phyloP scores from a whole-genome alignment of 192 early-diverging fungal genomes.

The Coemansia pectinata region DNA sequence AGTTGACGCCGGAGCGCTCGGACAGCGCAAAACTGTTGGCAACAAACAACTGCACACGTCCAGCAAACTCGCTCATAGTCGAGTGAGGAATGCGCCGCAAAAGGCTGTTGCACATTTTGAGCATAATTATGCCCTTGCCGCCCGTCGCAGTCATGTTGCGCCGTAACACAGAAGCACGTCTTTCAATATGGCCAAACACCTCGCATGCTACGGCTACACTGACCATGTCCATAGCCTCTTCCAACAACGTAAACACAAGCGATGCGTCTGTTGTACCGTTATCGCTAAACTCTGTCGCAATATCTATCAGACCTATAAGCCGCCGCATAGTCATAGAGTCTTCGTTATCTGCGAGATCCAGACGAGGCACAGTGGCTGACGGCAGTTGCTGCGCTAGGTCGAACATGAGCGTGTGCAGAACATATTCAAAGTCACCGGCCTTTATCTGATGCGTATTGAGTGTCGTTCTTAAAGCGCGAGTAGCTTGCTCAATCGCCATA shows the following conservation, averaged over 20 bases:
- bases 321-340: not conserved
- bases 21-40: conserved; percentile 81
- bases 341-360: not conserved
- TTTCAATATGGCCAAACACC: conserved; percentile 49
- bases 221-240: conserved; percentile 50
- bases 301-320: conserved; percentile 27
- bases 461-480: not conserved
- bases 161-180: conserved; percentile 24
- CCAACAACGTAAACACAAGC: conserved; percentile 40
- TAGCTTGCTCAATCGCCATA: not conserved
- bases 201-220: conserved; percentile 8
- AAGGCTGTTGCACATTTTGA: conserved; percentile 88
- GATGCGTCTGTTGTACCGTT: conserved; percentile 12
- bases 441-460: not conserved
- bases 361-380: not conserved
- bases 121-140: conserved; percentile 83
- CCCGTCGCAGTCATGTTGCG: conserved; percentile 69
- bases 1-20: conserved; percentile 90
- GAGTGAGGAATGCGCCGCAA: conserved; percentile 85
- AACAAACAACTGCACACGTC: conserved; percentile 87
- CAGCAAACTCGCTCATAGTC: conserved; percentile 76
- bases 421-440: conserved; percentile 27
- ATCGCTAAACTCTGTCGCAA: conserved; percentile 33
- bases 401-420: conserved; percentile 27
- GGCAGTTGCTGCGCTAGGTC: conserved; percentile 26